phyloP scores from a whole-genome alignment of 805 yeast species.

The Candida endomychidarum region DNA sequence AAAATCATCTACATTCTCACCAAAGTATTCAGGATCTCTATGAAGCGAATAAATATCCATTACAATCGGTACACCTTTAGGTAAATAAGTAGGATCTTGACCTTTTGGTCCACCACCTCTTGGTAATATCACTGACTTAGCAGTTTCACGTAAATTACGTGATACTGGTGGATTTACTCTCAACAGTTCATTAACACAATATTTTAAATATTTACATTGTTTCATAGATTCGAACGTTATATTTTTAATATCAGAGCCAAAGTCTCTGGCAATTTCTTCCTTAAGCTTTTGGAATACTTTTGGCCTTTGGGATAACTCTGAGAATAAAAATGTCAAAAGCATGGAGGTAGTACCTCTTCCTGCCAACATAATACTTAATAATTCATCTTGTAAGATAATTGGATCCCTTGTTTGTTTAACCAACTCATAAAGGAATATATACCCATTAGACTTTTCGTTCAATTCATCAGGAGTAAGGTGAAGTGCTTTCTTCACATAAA shows the following conservation, averaged over 20 bases:
- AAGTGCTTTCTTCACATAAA: not conserved
- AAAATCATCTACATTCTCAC: constrained; percentile 44
- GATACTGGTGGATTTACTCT: constrained; percentile 37
- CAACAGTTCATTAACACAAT: constrained; percentile 30
- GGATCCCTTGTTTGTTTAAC: constrained; percentile 40
- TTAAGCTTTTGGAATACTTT: constrained; percentile 28
- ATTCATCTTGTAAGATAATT: constrained; percentile 36
- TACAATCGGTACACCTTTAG: constrained; percentile 42
- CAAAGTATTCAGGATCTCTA: constrained; percentile 37
- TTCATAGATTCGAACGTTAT: constrained; percentile 34
- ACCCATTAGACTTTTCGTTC: constrained; percentile 18
- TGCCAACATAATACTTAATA: constrained; percentile 39
- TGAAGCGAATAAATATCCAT: constrained; percentile 44
- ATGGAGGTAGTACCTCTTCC: constrained; percentile 40
- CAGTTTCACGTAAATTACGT: constrained; percentile 29
- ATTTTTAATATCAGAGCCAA: constrained; percentile 20
- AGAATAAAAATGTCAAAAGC: constrained; percentile 29
- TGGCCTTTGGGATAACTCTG: constrained; percentile 33
- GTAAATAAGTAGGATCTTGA: constrained; percentile 29
- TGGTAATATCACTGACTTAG: constrained; percentile 28
- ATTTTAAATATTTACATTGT: constrained; percentile 31
- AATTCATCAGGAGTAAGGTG: constrained; percentile 20
- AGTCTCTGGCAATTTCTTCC: constrained; percentile 25
- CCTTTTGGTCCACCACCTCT: constrained; percentile 30
- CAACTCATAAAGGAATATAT: constrained; percentile 38